phyloP scores from a whole-genome alignment of 495 filamentous ascomycete genomes.

The Penicillium herquei region DNA sequence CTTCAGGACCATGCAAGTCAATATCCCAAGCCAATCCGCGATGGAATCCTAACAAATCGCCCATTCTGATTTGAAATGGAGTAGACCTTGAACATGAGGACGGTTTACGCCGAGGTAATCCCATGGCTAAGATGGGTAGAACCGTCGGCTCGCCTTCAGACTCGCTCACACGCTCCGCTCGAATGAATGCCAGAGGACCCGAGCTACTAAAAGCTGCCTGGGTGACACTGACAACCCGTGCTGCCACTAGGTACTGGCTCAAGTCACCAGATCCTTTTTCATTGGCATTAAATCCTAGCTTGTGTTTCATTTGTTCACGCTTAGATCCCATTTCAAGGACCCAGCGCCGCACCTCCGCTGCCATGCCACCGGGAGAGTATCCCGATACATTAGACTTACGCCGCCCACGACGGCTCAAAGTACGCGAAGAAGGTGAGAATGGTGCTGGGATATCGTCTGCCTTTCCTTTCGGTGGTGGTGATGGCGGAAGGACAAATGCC shows the following conservation, averaged over 20 bases:
- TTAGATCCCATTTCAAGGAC: conserved; percentile 42
- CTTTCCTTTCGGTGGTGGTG: conserved; percentile 31
- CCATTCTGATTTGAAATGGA: conserved; percentile 10
- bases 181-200: conserved; percentile 32
- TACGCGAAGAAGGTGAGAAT: conserved; percentile 42
- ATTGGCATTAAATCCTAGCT: neutral
- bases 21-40: conserved; percentile 39
- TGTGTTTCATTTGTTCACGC: conserved; percentile 18
- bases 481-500: conserved; percentile 40
- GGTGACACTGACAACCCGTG: conserved; percentile 17
- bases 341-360: conserved; percentile 43
- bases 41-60: conserved; percentile 31
- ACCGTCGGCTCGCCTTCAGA: neutral
- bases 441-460: conserved; percentile 34
- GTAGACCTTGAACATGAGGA: neutral
- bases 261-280: neutral
- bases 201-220: conserved; percentile 26
- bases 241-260: conserved; percentile 22
- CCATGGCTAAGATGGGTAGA: conserved; percentile 34
- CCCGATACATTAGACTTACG: conserved; percentile 17
- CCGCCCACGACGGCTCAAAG: conserved; percentile 32
- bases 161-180: conserved; percentile 8
- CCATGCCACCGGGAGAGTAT: conserved; percentile 44
- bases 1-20: conserved; percentile 12
- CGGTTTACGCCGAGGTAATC: conserved; percentile 23